Base-by-base conservation (phyloP, 257 asterid genomes). In the Solanum rostratum region DNA sequence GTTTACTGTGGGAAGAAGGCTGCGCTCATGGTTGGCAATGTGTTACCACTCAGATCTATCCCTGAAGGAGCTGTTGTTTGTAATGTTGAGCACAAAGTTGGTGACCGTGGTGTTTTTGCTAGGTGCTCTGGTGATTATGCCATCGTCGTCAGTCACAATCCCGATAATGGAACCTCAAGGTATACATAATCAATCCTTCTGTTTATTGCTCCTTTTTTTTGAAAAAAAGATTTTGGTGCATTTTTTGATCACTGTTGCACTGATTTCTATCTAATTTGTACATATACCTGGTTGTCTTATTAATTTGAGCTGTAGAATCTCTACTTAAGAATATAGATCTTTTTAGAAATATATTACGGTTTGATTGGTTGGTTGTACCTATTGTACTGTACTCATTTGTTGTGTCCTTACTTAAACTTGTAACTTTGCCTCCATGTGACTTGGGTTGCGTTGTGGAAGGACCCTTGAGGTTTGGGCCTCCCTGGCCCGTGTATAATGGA, bases 31-130 rank as follows among this genome's bases (percentile, higher is more conserved):
- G 97, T 94, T 8, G 97, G 97, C 0, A 94, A 93, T 83, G 96
- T 93, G 0, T 65, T 93, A 83, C 96, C 97, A 0, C 89, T 92
- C 50, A 90, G 96, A 91, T 91, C 95, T 10, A 87, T 93, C 73
- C 97, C 97, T 1, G 95, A 93, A 84, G 97, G 96, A 22, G 97
- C 96, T 20, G 95, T 93, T 2, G 93, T 93, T 1, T 92, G 97
- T 87, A 93, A 93, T 85, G 97, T 93, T 3, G 97, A 92, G 82
- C 96, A 93, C 24, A 92, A 92, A 39, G 92, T 92, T 55, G 97
- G 97, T 7, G 97, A 93, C 50, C 94, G 97, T 15, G 96, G 95
- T 0, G 93, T 90, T 22, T 87, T 93, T 10, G 97, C 96, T 65
- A 91, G 95, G 84, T 92, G 93, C 33, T 92, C 97, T 46, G 97